Evolutionary conservation across 2,329 filamentous ascomycete species (phyloP), one percentile per base, ranked within the genome.

Genomic region (Daldinia sp.): DNA sequence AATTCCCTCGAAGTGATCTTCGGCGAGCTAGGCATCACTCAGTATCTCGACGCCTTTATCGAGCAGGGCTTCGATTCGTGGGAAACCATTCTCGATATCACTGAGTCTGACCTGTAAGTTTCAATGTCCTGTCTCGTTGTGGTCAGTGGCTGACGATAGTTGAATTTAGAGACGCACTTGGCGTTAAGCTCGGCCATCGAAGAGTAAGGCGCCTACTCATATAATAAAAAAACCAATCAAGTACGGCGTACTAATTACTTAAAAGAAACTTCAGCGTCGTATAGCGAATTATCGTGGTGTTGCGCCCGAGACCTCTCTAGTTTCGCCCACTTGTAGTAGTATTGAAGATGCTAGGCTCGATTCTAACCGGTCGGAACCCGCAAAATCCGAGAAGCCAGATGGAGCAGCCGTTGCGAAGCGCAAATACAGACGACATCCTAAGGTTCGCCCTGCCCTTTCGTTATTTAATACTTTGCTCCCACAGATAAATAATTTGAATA

Each of bases 11-110:
- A 85, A 73, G 81, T 85, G 41, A 87, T 90, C 72, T 89, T 95
- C 78, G 86, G 88, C 81, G 91, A 92, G 84, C 85, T 95, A 84
- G 92, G 92, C 78, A 86, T 96, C 79, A 84, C 88, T 81, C 91
- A 94, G 81, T 95, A 96, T 81, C 86, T 92, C 67, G 85, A 90
- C 72, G 81, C 84, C 63, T 92, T 96, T 74, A 78, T 93, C 48
- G 88, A 92, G 60, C 92, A 95, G 80, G 93, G 93, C 2, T 96
- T 96, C 78, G 93, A 96, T 79, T 89, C 90, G 10, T 95, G 93
- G 93, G 91, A 93, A 37, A 94, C 90, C 0, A 90, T 95, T 62
- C 84, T 94, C 57, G 92, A 95, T 76, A 94, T 96, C 60, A 93
- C 92, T 68, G 93, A 95, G 79, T 92, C 91, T 26, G 93, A 96